Evolutionary conservation across 1,284 basidiomycete species (phyloP).

Genomic region (Coniophora puteana): DNA sequence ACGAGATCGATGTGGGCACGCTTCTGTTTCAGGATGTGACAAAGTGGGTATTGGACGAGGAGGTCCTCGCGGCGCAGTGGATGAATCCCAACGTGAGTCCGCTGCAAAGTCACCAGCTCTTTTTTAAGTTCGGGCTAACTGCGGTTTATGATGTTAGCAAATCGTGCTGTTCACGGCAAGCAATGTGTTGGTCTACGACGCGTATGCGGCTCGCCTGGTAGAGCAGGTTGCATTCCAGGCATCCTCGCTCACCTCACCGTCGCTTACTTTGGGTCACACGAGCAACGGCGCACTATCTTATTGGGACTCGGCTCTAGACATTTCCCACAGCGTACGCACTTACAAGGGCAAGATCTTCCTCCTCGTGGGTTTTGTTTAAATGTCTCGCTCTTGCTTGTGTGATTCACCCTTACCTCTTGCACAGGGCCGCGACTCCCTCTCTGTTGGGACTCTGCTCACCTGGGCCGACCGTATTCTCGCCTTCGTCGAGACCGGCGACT

Average conservation of each 20-base stretch:
- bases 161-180: slow-evolving; percentile 52
- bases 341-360: slow-evolving; percentile 93
- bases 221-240: slow-evolving; percentile 59
- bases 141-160: slow-evolving; percentile 44
- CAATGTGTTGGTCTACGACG: slow-evolving; percentile 70
- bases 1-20: slow-evolving; percentile 56
- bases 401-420: slow-evolving; percentile 7
- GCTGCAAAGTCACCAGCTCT: slow-evolving; percentile 16
- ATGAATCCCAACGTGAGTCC: slow-evolving; percentile 71
- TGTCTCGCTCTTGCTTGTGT: slow-evolving; percentile 1
- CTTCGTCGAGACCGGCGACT: slow-evolving; percentile 84
- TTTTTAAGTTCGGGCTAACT: slow-evolving; percentile 6
- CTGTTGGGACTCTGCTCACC: slow-evolving; percentile 85
- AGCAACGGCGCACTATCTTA: slow-evolving; percentile 45
- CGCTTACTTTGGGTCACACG: slow-evolving; percentile 44
- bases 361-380: slow-evolving; percentile 59
- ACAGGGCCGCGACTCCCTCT: slow-evolving; percentile 66
- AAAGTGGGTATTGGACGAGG: slow-evolving; percentile 52
- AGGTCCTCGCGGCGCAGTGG: slow-evolving; percentile 70
- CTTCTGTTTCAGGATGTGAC: slow-evolving; percentile 57
- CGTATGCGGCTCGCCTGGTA: slow-evolving; percentile 47
- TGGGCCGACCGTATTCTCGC: slow-evolving; percentile 94
- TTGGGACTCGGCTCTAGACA: slow-evolving; percentile 46
- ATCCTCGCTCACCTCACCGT: slow-evolving; percentile 50
- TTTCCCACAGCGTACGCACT: slow-evolving; percentile 72